Evolutionary conservation across 495 filamentous ascomycete genomes (phyloP).

Genomic region (Penicillium odoratum): DNA sequence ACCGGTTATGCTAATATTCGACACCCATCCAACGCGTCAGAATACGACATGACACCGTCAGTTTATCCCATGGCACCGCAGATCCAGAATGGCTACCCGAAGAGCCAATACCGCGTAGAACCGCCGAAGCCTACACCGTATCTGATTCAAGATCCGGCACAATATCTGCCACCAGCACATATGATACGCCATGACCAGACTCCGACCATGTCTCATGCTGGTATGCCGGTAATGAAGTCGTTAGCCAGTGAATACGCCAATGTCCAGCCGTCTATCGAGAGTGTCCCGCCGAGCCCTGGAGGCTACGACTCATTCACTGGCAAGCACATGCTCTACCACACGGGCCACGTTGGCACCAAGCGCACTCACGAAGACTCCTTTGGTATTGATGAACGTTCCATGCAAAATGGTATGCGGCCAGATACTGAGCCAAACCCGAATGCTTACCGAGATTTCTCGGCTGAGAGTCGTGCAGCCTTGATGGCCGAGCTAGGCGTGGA

Average conservation of each 20-base stretch:
- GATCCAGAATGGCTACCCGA: slow-evolving; percentile 26
- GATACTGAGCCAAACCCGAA: slow-evolving; percentile 34
- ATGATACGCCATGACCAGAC: slow-evolving; percentile 28
- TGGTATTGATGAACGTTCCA: slow-evolving; percentile 41
- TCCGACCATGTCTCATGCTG: slow-evolving; percentile 21
- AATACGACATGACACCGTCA: slow-evolving; percentile 35
- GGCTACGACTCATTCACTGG: slow-evolving; percentile 28
- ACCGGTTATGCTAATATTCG: slow-evolving; percentile 42
- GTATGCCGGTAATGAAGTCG: slow-evolving; percentile 27
- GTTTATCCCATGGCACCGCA: slow-evolving; percentile 35
- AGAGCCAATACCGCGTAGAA: slow-evolving; percentile 33
- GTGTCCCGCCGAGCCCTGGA: slow-evolving; percentile 23
- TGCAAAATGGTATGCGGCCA: slow-evolving; percentile 55
- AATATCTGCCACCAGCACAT: slow-evolving; percentile 30
- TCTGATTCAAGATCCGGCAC: slow-evolving; percentile 28
- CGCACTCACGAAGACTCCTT: slow-evolving; percentile 46
- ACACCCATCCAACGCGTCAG: slow-evolving; percentile 34
- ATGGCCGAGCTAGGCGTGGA: slow-evolving; percentile 38
- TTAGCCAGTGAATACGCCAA: slow-evolving; percentile 28
- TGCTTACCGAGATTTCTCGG: slow-evolving; percentile 30
- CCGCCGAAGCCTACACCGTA: slow-evolving; percentile 30
- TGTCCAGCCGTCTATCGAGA: slow-evolving; percentile 26
- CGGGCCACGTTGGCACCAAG: slow-evolving; percentile 31
- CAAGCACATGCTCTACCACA: slow-evolving; percentile 37
- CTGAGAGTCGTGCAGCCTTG: slow-evolving; percentile 28